Base-by-base conservation (phyloP, 306 rosid species). In the Argentina anserina region DNA sequence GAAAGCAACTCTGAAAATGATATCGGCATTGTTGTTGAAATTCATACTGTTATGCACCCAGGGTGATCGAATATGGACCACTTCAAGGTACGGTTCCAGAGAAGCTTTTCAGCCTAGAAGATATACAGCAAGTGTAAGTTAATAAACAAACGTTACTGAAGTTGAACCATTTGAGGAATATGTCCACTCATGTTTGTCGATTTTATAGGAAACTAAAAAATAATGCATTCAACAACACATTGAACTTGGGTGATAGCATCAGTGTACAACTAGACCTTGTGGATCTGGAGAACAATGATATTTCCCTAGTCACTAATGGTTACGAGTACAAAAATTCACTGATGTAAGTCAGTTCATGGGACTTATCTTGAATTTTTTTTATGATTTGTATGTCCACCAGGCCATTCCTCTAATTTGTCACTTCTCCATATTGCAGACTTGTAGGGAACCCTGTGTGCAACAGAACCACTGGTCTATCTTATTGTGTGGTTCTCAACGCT, bases 61-160 rank as follows among this genome's bases (percentile, higher is more conserved):
- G 98, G 79, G 41, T 91, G 40, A 28, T 91, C 78, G 99, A 94
- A 85, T 77, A 67, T 78, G 99, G 97, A 67, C 71, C 88, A n/a
- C 82, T 94, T 36, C 76, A 82, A 80, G 99, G 99, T 52, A 39
- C 80, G 45, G 80, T 94, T 29, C 99, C 99, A 34, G 73, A 86
- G 21, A 76, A 84, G 68, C 77, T 94, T 50, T 91, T 94, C 84
- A 74, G 87, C 87, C 78, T 78, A 72, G 82, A 89, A 67, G 90
- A 86, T 69, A 78, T 94, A 75, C 93, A 94, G 74, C 97, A 90
- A 94, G 87, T 94, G 99, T 94, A 91, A 84, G 96, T 81, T 43
- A 40, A 63, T 74, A 7, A 59, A 41, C 72, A 9, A 59, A 46
- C 53, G 28, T 14, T 25, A 71, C 10, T 17, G 31, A 69, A 50